Evolutionary conservation across 2,329 filamentous ascomycete species (phyloP), one percentile per base, ranked within the genome.

Genomic region (Zymoseptoria pseudotritici): DNA sequence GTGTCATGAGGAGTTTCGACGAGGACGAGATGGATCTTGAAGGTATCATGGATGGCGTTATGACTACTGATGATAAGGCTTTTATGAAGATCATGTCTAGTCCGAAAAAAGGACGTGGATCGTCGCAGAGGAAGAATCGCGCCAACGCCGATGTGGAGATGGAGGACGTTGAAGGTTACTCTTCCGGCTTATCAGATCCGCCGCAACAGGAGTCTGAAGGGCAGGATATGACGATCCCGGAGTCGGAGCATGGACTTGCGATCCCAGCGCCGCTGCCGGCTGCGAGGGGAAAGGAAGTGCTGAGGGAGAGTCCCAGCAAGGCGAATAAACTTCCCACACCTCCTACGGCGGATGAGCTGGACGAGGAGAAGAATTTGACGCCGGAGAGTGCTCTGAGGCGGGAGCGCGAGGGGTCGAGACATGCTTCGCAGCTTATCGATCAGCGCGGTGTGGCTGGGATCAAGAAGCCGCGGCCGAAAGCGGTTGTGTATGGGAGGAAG

Each of bases 11-110:
- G 17, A 66, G 65, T 56, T 63, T 65, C 50, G 58, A 59, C 3
- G 66, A 70, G 13, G 60, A 66, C 2, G 68, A 71, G 42, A 61
- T 75, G 8, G 69, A 73, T 50, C 62, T 75, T 46, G 66, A 72
- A 55, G 68, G 62, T 3, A 63, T 72, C 36, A 67, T 72, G 66
- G 60, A 64, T 19, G 65, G 65, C 55, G 66, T 76, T 22, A 66
- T 74, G 62, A 75, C 63, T 29, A 75, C 58, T 65, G 75, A 70
- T 61, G 76, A 78, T 51, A 69, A 73, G 13, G 63, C 70, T 6
- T 69, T 72, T 49, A 66, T 73, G 19, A 66, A 67, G 10, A 61
- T 61, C 10, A 62, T 64, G 46, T 67, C 62, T 2, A 67, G 65
- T 59, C 61, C 67, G 24, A 59, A 57, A 21, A 61, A 63, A 6